A percentile compares a stretch with the other conserved stretches of the same genome.
These are phyloP conservation scores for Pseudomonodictys pantanalensis DNA, from an alignment of 495 filamentous ascomycete genomes.

Conservation along the genomic window DNA sequence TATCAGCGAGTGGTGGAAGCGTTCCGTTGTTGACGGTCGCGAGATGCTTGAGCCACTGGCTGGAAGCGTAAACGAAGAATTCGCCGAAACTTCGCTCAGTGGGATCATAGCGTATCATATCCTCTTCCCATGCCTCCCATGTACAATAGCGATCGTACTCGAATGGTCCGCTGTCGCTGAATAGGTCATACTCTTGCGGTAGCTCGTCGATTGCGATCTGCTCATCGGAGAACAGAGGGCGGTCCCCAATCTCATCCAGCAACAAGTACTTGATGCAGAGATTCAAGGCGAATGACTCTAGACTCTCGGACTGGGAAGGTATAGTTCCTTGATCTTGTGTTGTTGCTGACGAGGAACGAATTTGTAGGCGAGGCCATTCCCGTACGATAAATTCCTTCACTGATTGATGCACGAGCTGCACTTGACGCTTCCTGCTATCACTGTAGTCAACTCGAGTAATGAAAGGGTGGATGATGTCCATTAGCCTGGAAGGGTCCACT, in stretches of 20 bases:
- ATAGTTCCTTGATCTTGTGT: neutral
- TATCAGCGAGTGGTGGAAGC: slow-evolving; percentile 4
- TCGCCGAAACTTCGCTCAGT: slow-evolving; percentile 11
- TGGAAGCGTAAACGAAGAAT: slow-evolving; percentile 12
- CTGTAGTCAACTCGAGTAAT: slow-evolving; percentile 5
- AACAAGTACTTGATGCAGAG: slow-evolving; percentile 11
- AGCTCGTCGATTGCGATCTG: slow-evolving; percentile 12
- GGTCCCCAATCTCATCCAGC: slow-evolving; percentile 6
- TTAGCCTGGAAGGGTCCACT: neutral
- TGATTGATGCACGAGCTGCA: slow-evolving; percentile 12
- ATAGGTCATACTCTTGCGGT: slow-evolving; percentile 5
- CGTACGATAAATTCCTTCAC: slow-evolving; percentile 9
- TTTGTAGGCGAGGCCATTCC: slow-evolving; percentile 9
- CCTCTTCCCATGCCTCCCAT: slow-evolving; percentile 14
- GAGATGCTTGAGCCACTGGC: slow-evolving; percentile 11
- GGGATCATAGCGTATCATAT: slow-evolving; percentile 16
- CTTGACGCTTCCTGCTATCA: slow-evolving; percentile 7
- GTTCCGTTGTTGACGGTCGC: neutral
- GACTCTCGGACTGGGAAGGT: neutral
- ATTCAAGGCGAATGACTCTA: slow-evolving; percentile 1
- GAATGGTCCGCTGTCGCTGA: neutral
- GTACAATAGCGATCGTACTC: slow-evolving; percentile 16
- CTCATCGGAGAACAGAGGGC: slow-evolving; percentile 6
- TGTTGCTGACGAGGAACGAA: neutral
- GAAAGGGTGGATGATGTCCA: slow-evolving; percentile 4